Percentiles rank a stretch among this genome's conserved stretches.
phyloP scores from a whole-genome alignment of 768 basidiomycete species.

The Lactarius hengduanensis region DNA sequence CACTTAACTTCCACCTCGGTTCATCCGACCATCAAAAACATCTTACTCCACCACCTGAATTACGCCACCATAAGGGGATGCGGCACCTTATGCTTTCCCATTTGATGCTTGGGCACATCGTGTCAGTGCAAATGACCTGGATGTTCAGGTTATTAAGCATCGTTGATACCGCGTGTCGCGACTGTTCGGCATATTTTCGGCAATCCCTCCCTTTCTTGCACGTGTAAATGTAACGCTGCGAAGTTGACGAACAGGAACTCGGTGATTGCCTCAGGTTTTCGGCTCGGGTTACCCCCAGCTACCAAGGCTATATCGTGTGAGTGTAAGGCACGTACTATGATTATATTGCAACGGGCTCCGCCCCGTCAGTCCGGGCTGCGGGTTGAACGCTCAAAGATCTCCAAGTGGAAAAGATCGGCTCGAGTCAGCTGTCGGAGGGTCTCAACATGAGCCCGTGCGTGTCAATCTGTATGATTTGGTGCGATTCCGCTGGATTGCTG shows the following conservation, averaged over 20 bases:
- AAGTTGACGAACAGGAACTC: background rate
- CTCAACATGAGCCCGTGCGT: background rate
- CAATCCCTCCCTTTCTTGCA: background rate
- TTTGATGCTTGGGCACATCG: too few relatives aligned
- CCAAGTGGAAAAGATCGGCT: background rate
- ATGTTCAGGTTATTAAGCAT: background rate
- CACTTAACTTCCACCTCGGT: background rate
- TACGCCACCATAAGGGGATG: background rate
- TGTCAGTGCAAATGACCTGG: too few relatives aligned
- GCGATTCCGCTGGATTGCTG: background rate
- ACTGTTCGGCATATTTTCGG: too few relatives aligned
- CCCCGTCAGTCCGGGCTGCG: too few relatives aligned
- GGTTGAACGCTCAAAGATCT: background rate
- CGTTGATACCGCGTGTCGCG: too few relatives aligned
- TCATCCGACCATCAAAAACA: constrained; percentile 1
- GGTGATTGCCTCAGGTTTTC: background rate
- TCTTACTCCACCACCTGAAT: too few relatives aligned
- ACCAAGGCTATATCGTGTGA: background rate
- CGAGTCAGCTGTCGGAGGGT: background rate
- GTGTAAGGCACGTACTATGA: too few relatives aligned
- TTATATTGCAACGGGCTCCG: too few relatives aligned
- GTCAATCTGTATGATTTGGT: background rate
- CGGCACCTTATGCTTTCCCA: too few relatives aligned
- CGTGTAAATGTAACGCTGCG: background rate
- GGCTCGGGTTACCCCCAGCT: too few relatives aligned